These are phyloP conservation scores for Eucalyptus cloeziana DNA, from an alignment of 345 rosid species.

Conservation along the genomic window DNA sequence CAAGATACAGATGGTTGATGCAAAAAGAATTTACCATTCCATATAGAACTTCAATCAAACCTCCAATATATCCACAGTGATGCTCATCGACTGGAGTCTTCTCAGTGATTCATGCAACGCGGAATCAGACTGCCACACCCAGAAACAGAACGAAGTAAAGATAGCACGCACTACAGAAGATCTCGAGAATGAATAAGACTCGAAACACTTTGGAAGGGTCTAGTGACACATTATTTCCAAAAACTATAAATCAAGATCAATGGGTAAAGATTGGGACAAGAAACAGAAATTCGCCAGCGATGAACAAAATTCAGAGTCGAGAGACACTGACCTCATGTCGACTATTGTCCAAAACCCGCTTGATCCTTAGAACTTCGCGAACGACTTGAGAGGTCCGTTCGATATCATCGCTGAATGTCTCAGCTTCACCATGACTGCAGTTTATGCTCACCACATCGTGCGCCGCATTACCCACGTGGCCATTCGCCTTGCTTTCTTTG, in stretches of 20 bases:
- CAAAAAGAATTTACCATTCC: not conserved
- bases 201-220: not conserved
- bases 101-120: not conserved
- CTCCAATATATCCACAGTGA: not conserved
- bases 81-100: not conserved
- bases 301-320: not conserved
- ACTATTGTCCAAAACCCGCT: not conserved
- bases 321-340: not conserved
- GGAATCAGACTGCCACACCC: not conserved
- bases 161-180: not conserved
- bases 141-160: not conserved
- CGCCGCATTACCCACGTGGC: conserved; percentile 25
- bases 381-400: conserved; percentile 39
- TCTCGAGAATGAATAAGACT: not conserved
- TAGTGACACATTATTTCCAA: not conserved
- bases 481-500: conserved; percentile 40
- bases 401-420: conserved; percentile 69
- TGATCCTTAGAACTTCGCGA: conserved; percentile 63
- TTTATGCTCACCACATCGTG: conserved; percentile 18
- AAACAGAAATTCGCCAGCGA: not conserved
- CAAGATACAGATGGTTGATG: not conserved
- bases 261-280: not conserved
- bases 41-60: not conserved
- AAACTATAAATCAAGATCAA: not conserved
- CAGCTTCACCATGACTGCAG: conserved; percentile 56